phyloP scores from a whole-genome alignment of 345 rosid species.

The Noccaea caerulescens region DNA sequence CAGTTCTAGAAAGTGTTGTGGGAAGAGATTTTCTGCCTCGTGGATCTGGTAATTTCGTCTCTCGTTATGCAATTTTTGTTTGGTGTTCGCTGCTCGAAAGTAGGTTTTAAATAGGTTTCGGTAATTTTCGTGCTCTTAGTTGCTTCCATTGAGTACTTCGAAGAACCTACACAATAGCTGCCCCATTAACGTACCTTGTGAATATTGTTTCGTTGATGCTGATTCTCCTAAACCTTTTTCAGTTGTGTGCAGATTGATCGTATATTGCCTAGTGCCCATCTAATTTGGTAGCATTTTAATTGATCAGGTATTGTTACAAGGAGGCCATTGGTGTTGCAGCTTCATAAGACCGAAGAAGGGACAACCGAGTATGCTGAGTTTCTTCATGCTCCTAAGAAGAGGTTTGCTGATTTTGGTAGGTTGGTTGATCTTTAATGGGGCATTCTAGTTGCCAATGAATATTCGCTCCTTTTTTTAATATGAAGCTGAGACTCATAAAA shows the following conservation, averaged over 20 bases:
- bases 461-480: neutral
- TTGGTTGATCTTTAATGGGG: constrained; percentile 13
- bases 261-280: constrained; percentile 13
- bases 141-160: neutral
- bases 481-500: constrained; percentile 6
- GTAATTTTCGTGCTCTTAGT: neutral
- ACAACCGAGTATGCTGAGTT: constrained; percentile 86
- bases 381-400: constrained; percentile 95
- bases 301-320: constrained; percentile 87
- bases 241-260: constrained; percentile 15
- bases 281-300: constrained; percentile 8
- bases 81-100: constrained; percentile 2
- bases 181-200: neutral
- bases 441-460: neutral
- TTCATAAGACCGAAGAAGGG: constrained; percentile 83
- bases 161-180: constrained; percentile 13
- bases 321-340: constrained; percentile 97
- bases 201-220: constrained; percentile 4
- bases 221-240: neutral
- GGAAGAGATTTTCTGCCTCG: constrained; percentile 98
- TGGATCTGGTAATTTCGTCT: constrained; percentile 82
- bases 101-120: neutral
- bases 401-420: constrained; percentile 79
- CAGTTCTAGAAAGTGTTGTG: constrained; percentile 94
- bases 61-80: constrained; percentile 6